Conservation (phyloP, 139 green algal genomes). For the Coelastrella sp. region DNA sequence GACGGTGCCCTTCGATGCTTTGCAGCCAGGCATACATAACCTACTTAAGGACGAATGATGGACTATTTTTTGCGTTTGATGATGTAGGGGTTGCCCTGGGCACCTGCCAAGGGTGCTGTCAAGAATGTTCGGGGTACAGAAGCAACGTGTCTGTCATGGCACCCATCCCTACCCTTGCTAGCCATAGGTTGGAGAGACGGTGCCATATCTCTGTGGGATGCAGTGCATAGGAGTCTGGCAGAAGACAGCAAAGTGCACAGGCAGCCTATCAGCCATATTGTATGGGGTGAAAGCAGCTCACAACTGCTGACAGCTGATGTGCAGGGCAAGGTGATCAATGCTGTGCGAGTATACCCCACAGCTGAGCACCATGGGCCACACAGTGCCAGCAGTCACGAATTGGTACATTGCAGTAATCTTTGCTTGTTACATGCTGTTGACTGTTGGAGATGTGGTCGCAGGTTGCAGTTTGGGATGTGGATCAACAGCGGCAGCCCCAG, state of each 20-base stretch:
- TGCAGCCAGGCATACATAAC: background rate
- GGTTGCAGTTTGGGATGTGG: constrained; percentile 65
- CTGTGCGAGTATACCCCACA: no score
- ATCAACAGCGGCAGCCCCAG: constrained; percentile 59
- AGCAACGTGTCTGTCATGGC: constrained; percentile 60
- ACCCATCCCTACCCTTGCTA: constrained; percentile 63
- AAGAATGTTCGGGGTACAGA: constrained; percentile 61
- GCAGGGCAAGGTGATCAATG: constrained; percentile 55
- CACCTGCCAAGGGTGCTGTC: constrained; percentile 17
- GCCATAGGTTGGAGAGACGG: constrained; percentile 74
- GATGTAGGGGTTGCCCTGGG: constrained; percentile 23
- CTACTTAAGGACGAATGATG: background rate
- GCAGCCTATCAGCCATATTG: constrained; percentile 52
- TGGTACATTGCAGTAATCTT: no score
- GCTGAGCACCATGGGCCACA: no score
- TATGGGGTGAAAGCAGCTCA: constrained; percentile 56
- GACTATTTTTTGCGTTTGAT: background rate
- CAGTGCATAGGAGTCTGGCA: constrained; percentile 59
- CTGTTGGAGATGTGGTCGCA: no score
- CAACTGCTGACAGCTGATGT: constrained; percentile 60
- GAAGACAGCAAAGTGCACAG: constrained; percentile 71
- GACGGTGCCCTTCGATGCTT: background rate
- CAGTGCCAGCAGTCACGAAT: no score
- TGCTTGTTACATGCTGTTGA: background rate
- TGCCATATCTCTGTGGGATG: constrained; percentile 73